phyloP scores from a whole-genome alignment of 2,329 filamentous ascomycete species.

The Xylaria sp. region DNA sequence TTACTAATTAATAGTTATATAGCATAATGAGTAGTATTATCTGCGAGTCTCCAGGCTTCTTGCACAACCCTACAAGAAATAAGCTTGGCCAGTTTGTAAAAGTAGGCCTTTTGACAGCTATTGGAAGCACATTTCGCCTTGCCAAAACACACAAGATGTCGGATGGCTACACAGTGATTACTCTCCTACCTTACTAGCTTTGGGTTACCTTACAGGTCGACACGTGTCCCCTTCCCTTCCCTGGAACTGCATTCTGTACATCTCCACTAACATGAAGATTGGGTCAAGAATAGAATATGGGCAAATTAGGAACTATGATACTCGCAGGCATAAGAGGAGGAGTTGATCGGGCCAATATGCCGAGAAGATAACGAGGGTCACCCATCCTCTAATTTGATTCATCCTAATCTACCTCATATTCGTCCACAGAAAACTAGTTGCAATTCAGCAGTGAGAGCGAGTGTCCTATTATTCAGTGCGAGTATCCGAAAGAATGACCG shows the following conservation, averaged over 20 bases:
- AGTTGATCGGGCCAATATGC: neutral
- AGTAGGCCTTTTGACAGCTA: neutral
- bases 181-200: neutral
- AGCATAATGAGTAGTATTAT: too few species aligned
- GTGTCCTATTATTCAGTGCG: neutral
- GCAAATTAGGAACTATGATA: neutral
- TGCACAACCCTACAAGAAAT: neutral
- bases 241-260: too few species aligned
- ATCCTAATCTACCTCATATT: neutral
- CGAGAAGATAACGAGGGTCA: neutral
- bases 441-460: neutral
- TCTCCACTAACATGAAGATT: too few species aligned
- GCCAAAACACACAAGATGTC: neutral
- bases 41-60: neutral
- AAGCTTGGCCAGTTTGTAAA: neutral
- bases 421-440: too few species aligned
- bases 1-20: too few species aligned
- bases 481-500: neutral
- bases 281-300: too few species aligned
- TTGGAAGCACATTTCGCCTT: neutral
- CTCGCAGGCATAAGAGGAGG: neutral
- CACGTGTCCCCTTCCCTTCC: neutral
- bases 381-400: neutral
- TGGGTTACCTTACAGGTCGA: neutral
- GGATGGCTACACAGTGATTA: neutral